These are phyloP conservation scores for Berberis vulgaris DNA, from an alignment of 164 flowering plant species.

Conservation along the genomic window DNA sequence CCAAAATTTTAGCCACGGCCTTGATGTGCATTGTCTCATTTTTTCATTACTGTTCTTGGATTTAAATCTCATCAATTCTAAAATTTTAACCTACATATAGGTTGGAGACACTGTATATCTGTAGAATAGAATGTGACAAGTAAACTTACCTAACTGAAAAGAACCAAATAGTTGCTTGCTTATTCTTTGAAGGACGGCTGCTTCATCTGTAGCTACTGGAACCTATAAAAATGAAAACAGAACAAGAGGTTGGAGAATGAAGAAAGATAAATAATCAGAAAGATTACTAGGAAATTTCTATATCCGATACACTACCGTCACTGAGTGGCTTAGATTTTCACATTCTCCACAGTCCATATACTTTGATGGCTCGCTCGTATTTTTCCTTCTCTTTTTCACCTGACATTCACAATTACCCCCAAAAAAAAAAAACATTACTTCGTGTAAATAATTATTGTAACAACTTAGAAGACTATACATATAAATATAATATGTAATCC, in stretches of 20 bases:
- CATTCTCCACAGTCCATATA: conserved; percentile 94
- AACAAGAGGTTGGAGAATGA: neutral
- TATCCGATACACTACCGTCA: conserved; percentile 41
- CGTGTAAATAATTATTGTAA: no score
- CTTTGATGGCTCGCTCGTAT: conserved; percentile 79
- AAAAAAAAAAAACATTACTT: no score
- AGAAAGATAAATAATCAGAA: neutral
- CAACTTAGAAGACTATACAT: no score
- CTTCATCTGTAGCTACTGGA: conserved; percentile 79
- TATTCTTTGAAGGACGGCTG: conserved; percentile 73
- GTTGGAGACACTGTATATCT: neutral
- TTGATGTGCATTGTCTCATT: no score
- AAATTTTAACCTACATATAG: neutral
- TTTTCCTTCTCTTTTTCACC: conserved; percentile 82
- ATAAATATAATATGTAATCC: no score
- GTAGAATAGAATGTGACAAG: neutral
- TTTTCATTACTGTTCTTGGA: no score
- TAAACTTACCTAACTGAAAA: conserved; percentile 49
- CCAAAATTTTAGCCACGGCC: no score
- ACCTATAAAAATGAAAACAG: conserved; percentile 30
- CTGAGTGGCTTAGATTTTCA: conserved; percentile 85
- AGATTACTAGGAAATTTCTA: neutral
- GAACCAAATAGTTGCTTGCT: conserved; percentile 68
- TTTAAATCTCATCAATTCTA: no score
- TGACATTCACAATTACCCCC: conserved; percentile 6